A percentile compares a stretch with the other conserved stretches of the same genome.
Conservation (phyloP, 2,329 filamentous ascomycete genomes). For the Ascochyta rabiei region DNA sequence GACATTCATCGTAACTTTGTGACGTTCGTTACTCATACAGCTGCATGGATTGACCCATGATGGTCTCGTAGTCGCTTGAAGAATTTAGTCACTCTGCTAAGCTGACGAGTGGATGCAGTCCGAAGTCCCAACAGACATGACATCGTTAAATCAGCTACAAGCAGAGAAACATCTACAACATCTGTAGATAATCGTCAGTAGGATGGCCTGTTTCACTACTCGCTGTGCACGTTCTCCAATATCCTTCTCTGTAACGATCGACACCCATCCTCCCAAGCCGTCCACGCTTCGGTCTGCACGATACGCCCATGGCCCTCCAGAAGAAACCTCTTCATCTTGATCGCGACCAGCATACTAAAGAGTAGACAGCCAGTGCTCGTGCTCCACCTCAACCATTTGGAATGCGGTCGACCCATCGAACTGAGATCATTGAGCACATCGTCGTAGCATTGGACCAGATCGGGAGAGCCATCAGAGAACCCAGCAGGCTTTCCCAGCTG, state of each 20-base stretch:
- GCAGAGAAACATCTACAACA: too few relatives aligned
- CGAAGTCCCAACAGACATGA: too few relatives aligned
- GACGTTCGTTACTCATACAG: neutral
- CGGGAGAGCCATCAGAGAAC: conserved; percentile 17
- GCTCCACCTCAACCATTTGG: conserved; percentile 23
- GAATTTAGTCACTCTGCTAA: too few relatives aligned
- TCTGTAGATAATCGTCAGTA: neutral
- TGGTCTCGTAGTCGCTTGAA: too few relatives aligned
- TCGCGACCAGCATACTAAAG: conserved; percentile 25
- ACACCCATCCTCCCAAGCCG: conserved; percentile 18
- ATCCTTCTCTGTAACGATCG: conserved; percentile 18
- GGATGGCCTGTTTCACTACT: neutral
- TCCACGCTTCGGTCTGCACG: conserved; percentile 22
- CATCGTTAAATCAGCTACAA: too few relatives aligned
- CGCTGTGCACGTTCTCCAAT: conserved; percentile 14
- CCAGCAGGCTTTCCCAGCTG: neutral
- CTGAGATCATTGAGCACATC: conserved; percentile 17
- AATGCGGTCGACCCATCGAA: conserved; percentile 6
- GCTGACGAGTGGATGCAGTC: too few relatives aligned
- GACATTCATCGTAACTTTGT: neutral
- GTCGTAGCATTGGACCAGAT: conserved; percentile 20
- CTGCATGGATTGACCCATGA: neutral
- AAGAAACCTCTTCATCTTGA: conserved; percentile 29
- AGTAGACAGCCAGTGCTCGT: conserved; percentile 18
- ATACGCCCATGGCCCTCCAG: conserved; percentile 16